Conservation (phyloP, 805 yeast species). For the Yamadazyma sp. region DNA sequence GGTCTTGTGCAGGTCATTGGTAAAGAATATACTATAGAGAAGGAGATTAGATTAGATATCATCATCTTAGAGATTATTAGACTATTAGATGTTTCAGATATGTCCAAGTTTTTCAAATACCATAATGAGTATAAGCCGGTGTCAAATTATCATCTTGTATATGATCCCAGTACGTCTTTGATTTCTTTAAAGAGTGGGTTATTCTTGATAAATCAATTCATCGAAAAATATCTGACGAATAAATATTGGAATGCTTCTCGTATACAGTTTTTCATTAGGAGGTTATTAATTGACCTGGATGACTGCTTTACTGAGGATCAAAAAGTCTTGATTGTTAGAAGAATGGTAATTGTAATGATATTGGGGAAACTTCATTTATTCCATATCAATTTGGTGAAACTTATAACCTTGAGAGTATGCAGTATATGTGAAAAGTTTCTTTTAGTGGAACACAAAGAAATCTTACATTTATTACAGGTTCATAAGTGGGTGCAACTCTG, state of each 20-base stretch:
- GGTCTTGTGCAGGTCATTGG: background rate
- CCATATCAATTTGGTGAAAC: background rate
- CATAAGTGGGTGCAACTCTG: background rate
- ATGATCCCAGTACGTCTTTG: background rate
- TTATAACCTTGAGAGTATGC: no score
- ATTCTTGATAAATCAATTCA: constrained; percentile 2
- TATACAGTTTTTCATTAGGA: constrained; percentile 7
- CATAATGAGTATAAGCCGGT: background rate
- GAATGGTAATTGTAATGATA: constrained; percentile 6
- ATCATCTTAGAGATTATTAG: constrained; percentile 3
- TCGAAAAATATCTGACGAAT: background rate
- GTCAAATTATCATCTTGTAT: background rate
- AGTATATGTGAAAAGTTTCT: no score
- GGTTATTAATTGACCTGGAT: constrained; percentile 10
- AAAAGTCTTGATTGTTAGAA: constrained; percentile 5
- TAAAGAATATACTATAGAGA: background rate
- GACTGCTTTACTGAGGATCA: constrained; percentile 4
- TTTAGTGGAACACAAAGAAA: no score
- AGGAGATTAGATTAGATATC: constrained; percentile 1
- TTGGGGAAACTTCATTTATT: background rate
- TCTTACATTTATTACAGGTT: background rate
- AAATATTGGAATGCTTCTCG: constrained; percentile 9
- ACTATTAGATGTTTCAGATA: constrained; percentile 2
- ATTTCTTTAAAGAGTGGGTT: constrained; percentile 8
- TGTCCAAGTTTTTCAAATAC: background rate